Base-by-base conservation (phyloP, 78 protist genomes). In the Chrysochromulina tobinii region DNA sequence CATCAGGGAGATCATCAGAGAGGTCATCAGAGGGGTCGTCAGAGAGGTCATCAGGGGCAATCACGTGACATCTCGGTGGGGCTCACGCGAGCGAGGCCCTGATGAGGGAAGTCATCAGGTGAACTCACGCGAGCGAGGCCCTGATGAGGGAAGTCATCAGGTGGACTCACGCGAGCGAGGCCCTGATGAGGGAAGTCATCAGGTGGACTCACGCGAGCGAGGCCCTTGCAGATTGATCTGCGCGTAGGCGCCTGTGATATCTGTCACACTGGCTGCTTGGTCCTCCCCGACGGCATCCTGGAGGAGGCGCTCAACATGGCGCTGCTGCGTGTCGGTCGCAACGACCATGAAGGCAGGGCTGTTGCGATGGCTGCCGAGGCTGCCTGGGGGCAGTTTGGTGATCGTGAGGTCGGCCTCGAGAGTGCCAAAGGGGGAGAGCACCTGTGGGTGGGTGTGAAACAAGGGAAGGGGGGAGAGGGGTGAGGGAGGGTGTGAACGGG, bases 151-250 rank as follows among this genome's bases (percentile, higher is more conserved):
- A n/a, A n/a, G n/a, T n/a, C n/a, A n/a, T n/a, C n/a, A n/a, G n/a
- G n/a, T n/a, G n/a, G 81, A n/a, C n/a, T 59, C 87, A 51, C 90
- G 81, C 61, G 92, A 81, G n/a, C 38, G 6, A 58, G 94, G 94
- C 7, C 94, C 94, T 86, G n/a, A n/a, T n/a, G n/a, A n/a, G n/a
- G n/a, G n/a, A n/a, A n/a, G n/a, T n/a, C n/a, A n/a, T n/a, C n/a
- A n/a, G n/a, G n/a, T n/a, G n/a, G 81, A 38, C 38, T 59, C 87
- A 51, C 90, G 81, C 61, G 92, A 81, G n/a, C 38, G 7, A 58
- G 94, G 94, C 7, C 94, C 94, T 86, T 53, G 59, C 61, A 93
- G 59, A 21, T 7, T 50, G 58, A 93, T 21, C 67, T 53, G 77
- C 25, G 90, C 77, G 67, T 67, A 69, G 23, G 27, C 87, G 50